Evolutionary conservation across 805 yeast genomes (phyloP).

Genomic region (Blastobotrys parvus): DNA sequence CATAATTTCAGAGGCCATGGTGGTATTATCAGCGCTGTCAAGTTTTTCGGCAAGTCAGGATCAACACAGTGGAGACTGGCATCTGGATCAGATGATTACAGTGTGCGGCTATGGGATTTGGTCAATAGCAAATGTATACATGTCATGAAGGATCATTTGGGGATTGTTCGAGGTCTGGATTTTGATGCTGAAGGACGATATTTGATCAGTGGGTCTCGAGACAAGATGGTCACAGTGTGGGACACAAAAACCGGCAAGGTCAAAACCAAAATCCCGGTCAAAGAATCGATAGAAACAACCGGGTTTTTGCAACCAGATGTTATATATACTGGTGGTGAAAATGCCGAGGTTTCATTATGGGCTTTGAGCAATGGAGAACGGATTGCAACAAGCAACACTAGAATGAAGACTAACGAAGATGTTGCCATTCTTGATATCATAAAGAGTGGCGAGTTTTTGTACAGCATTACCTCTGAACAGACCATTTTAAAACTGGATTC

Average conservation of each 20-base stretch:
- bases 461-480: slow-evolving; percentile 74
- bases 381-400: slow-evolving; percentile 19
- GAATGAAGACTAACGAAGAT: slow-evolving; percentile 46
- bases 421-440: slow-evolving; percentile 55
- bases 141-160: slow-evolving; percentile 61
- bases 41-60: slow-evolving; percentile 66
- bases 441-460: slow-evolving; percentile 26
- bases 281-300: slow-evolving; percentile 39
- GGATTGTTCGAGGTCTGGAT: slow-evolving; percentile 80
- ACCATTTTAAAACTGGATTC: slow-evolving; percentile 48
- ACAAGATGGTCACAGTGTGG: slow-evolving; percentile 60
- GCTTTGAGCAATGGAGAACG: slow-evolving; percentile 31
- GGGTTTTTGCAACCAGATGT: slow-evolving; percentile 27
- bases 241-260: slow-evolving; percentile 46
- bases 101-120: slow-evolving; percentile 53
- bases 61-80: slow-evolving; percentile 65
- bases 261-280: slow-evolving; percentile 58
- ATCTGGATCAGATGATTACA: slow-evolving; percentile 56
- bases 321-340: slow-evolving; percentile 73
- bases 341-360: slow-evolving; percentile 62
- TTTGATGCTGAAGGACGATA: slow-evolving; percentile 45
- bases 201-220: slow-evolving; percentile 83
- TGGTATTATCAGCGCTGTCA: slow-evolving; percentile 68
- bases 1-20: slow-evolving; percentile 94
- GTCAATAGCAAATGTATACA: slow-evolving; percentile 61